A percentile compares a stretch with the other conserved stretches of the same genome.
phyloP scores from a whole-genome alignment of 2,329 filamentous ascomycete species.

The Penicillium sp. region DNA sequence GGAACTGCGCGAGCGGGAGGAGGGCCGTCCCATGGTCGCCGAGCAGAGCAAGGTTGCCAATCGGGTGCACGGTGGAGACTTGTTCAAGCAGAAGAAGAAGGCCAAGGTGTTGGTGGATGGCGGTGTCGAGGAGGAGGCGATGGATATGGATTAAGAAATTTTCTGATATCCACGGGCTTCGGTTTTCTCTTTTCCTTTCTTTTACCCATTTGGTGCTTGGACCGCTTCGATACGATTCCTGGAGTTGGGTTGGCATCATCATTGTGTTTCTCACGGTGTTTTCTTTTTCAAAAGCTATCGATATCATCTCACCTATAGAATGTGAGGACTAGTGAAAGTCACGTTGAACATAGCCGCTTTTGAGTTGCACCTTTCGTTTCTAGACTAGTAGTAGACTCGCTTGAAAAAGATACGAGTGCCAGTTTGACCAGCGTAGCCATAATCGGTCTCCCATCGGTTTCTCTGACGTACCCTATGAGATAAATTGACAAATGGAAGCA shows the following conservation, averaged over 20 bases:
- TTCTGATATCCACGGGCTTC: conserved; percentile 10
- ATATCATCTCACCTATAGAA: conserved; percentile 23
- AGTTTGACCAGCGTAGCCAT: background rate
- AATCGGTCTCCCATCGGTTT: background rate
- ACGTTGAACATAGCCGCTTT: conserved; percentile 1
- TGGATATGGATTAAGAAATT: conserved; percentile 47
- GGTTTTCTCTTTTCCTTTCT: conserved; percentile 20
- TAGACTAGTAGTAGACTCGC: background rate
- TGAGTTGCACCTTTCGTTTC: background rate
- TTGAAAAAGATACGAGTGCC: no score
- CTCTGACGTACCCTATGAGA: background rate
- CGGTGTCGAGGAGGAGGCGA: conserved; percentile 42
- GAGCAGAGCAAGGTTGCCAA: conserved; percentile 39
- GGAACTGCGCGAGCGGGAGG: conserved; percentile 61
- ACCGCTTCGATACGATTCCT: conserved; percentile 31
- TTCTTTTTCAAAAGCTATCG: conserved; percentile 29
- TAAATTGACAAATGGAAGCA: no score
- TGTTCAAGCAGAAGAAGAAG: conserved; percentile 46
- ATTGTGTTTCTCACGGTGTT: conserved; percentile 26
- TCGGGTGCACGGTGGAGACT: conserved; percentile 45
- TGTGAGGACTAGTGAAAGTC: conserved; percentile 7
- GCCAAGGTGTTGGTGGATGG: conserved; percentile 48
- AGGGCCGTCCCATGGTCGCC: conserved; percentile 41
- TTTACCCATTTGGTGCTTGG: conserved; percentile 22
- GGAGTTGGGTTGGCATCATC: conserved; percentile 31